phyloP scores from a whole-genome alignment of 2,329 filamentous ascomycete genomes.

The Microdochium nivale region DNA sequence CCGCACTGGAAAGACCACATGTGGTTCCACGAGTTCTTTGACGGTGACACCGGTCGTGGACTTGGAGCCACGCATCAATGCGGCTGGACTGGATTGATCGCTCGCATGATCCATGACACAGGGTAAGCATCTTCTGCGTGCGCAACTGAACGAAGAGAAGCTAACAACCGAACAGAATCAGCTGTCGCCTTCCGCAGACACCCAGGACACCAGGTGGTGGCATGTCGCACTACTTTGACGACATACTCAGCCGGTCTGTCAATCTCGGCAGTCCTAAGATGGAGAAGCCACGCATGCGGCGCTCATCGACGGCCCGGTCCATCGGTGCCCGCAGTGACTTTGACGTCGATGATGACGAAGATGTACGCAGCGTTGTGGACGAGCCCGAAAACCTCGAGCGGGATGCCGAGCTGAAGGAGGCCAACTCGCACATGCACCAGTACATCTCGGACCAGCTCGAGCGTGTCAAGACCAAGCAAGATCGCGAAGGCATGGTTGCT shows the following conservation, averaged over 20 bases:
- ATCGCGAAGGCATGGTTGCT: slow-evolving; percentile 12
- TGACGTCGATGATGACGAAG: slow-evolving; percentile 40
- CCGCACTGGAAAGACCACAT: slow-evolving; percentile 87
- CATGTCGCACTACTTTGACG: slow-evolving; percentile 92
- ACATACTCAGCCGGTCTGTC: slow-evolving; percentile 60
- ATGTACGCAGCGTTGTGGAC: slow-evolving; percentile 35
- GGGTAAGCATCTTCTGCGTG: slow-evolving; percentile 51
- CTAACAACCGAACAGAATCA: slow-evolving; percentile 54
- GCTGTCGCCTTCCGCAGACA: slow-evolving; percentile 85
- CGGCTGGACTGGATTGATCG: slow-evolving; percentile 92
- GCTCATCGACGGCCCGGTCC: slow-evolving; percentile 74
- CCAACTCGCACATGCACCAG: slow-evolving; percentile 64
- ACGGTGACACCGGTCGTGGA: slow-evolving; percentile 82
- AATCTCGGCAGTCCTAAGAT: slow-evolving; percentile 26
- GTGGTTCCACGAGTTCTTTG: slow-evolving; percentile 98
- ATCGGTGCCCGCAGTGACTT: slow-evolving; percentile 82
- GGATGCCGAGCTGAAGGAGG: slow-evolving; percentile 39
- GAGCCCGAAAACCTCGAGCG: slow-evolving; percentile 31
- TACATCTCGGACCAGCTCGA: slow-evolving; percentile 79
- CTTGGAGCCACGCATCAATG: slow-evolving; percentile 91
- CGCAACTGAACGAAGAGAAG: slow-evolving; percentile 1
- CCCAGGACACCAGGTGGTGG: slow-evolving; percentile 77
- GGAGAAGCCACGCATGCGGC: slow-evolving; percentile 51
- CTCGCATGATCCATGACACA: slow-evolving; percentile 95
- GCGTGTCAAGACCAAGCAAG: slow-evolving; percentile 53